phyloP scores from a whole-genome alignment of 345 rosid genomes.

The Salix purpurea region DNA sequence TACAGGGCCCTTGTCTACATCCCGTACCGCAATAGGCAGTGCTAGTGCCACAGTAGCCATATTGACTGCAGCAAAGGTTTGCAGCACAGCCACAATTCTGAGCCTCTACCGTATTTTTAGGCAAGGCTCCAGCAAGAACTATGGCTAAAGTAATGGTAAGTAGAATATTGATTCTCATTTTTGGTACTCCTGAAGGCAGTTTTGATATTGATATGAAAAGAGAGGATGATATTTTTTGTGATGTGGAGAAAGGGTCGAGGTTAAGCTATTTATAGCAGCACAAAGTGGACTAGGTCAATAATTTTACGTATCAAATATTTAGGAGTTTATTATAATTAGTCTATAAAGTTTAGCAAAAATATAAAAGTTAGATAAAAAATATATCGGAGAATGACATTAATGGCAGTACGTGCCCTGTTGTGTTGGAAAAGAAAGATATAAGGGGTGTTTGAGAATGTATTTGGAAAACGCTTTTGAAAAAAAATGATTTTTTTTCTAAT shows the following conservation, averaged over 20 bases:
- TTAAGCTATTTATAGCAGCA: neutral
- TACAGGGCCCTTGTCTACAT: slow-evolving; percentile 30
- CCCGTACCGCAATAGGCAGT: slow-evolving; percentile 22
- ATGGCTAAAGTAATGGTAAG: neutral
- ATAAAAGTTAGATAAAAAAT: too few relatives aligned
- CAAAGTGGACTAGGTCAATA: neutral
- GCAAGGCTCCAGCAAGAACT: neutral
- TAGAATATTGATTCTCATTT: neutral
- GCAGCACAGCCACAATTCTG: slow-evolving; percentile 34
- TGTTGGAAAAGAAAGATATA: too few relatives aligned
- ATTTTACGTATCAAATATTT: too few relatives aligned
- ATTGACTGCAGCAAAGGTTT: slow-evolving; percentile 27
- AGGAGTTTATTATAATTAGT: too few relatives aligned
- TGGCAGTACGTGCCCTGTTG: too few relatives aligned
- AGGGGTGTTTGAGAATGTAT: too few relatives aligned
- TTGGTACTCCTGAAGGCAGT: neutral
- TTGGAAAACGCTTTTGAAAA: too few relatives aligned
- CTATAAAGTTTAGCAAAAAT: too few relatives aligned
- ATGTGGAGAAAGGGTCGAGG: neutral
- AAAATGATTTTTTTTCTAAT: too few relatives aligned
- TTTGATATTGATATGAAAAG: neutral
- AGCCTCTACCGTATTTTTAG: neutral
- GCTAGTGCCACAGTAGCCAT: slow-evolving; percentile 32
- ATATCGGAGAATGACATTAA: too few relatives aligned
- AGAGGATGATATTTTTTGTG: neutral